A percentile compares a stretch with the other conserved stretches of the same genome.
phyloP scores from a whole-genome alignment of 1,284 basidiomycete genomes.

The Heterobasidion occidentale region DNA sequence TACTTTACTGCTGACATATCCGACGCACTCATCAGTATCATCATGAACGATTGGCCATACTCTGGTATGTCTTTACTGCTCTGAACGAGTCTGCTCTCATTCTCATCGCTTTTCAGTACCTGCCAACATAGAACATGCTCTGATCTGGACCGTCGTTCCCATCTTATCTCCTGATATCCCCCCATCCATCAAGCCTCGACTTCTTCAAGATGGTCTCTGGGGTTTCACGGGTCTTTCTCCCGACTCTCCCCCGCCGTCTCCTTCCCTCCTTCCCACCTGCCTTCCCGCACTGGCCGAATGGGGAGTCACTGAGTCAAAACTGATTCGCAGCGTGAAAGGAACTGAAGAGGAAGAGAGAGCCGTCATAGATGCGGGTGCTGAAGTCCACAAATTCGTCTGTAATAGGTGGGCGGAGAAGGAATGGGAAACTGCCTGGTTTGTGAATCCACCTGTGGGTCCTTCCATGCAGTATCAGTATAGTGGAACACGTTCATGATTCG shows the following conservation, averaged over 20 bases:
- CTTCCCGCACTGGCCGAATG: constrained; percentile 60
- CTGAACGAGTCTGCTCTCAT: neutral
- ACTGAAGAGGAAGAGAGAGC: constrained; percentile 44
- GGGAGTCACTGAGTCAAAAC: constrained; percentile 53
- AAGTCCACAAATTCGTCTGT: constrained; percentile 56
- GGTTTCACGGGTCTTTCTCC: constrained; percentile 59
- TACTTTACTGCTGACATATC: constrained; percentile 64
- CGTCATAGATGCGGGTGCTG: constrained; percentile 41
- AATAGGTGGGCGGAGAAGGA: constrained; percentile 54
- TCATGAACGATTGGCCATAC: constrained; percentile 81
- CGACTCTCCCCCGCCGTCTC: constrained; percentile 49
- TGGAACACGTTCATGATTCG: neutral
- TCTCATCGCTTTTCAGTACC: constrained; percentile 41
- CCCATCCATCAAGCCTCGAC: constrained; percentile 35
- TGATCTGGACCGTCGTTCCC: constrained; percentile 71
- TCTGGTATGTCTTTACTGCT: constrained; percentile 41
- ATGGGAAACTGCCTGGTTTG: constrained; percentile 85
- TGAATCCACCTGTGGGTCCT: constrained; percentile 67
- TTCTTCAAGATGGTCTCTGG: constrained; percentile 67
- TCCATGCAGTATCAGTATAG: neutral
- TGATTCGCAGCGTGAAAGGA: constrained; percentile 40
- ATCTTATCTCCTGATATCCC: constrained; percentile 44
- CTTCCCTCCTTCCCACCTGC: constrained; percentile 46
- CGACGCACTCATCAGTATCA: constrained; percentile 55
- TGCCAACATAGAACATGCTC: constrained; percentile 60